These are phyloP conservation scores for Dictyophora rubrovolvata DNA, from an alignment of 768 basidiomycete species.

Conservation along the genomic window DNA sequence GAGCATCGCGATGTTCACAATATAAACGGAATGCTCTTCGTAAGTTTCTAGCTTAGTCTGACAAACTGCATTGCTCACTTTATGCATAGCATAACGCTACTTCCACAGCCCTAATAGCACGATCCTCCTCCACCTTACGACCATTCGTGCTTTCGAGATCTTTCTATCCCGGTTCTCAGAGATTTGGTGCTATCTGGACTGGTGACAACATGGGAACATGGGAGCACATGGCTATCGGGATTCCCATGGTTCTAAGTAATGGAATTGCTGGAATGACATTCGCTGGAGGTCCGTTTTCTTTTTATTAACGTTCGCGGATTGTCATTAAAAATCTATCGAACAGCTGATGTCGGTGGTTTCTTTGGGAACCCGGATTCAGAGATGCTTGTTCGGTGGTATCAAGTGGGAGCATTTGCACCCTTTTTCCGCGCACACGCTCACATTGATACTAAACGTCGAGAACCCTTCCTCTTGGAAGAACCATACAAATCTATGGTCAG, in stretches of 20 bases:
- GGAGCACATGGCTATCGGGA: conserved; percentile 92
- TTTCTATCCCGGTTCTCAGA: conserved; percentile 92
- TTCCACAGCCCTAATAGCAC: conserved; percentile 62
- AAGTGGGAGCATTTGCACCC: conserved; percentile 87
- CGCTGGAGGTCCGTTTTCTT: conserved; percentile 61
- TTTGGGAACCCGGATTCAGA: conserved; percentile 94
- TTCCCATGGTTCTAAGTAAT: conserved; percentile 88
- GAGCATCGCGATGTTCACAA: conserved; percentile 98
- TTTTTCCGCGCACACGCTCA: conserved; percentile 99
- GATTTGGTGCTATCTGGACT: conserved; percentile 97
- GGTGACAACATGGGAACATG: conserved; percentile 96
- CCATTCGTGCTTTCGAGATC: conserved; percentile 95
- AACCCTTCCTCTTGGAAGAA: conserved; percentile 86
- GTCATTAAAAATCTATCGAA: conserved; percentile 7
- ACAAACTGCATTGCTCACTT: background rate
- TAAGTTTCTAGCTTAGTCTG: conserved; percentile 26
- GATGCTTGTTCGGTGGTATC: conserved; percentile 96
- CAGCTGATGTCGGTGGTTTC: conserved; percentile 98
- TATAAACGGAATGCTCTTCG: conserved; percentile 91
- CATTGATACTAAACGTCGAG: conserved; percentile 93
- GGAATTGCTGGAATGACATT: conserved; percentile 88
- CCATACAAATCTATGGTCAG: conserved; percentile 79
- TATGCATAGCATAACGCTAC: conserved; percentile 67
- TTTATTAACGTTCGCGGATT: background rate
- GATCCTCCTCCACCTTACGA: conserved; percentile 65